Evolutionary conservation across 192 early-diverging fungal species (phyloP).

Genomic region (Obelidium mucronatum): DNA sequence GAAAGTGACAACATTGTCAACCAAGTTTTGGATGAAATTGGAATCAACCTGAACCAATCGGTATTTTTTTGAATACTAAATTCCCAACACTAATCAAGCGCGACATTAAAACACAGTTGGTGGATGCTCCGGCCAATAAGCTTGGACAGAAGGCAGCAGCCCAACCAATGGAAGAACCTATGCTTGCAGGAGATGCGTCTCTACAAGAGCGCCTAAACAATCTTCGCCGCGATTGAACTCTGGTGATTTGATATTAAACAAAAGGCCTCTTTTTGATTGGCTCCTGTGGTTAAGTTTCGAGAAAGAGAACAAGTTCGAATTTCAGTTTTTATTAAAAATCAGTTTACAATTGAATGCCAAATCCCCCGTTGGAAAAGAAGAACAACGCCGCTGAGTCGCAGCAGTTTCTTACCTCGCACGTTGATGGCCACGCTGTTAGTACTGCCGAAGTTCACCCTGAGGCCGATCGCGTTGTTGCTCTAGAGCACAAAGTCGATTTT

Average conservation of each 20-base stretch:
- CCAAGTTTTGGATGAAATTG: constrained; percentile 96
- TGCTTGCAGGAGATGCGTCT: constrained; percentile 58
- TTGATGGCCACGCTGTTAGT: not conserved
- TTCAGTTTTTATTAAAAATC: not conserved
- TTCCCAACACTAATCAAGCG: not conserved
- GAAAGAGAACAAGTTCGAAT: not conserved
- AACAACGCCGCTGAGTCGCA: not conserved
- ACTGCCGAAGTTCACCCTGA: not conserved
- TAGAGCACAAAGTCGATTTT: not conserved
- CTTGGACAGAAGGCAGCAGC: constrained; percentile 34
- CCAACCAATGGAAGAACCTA: constrained; percentile 23
- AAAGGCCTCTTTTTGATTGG: not conserved
- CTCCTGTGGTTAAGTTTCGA: not conserved
- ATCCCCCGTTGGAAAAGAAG: no score
- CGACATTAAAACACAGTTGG: constrained; percentile 39
- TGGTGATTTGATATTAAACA: not conserved
- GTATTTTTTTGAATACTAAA: constrained; percentile 54
- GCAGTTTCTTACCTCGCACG: not conserved
- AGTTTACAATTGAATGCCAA: not conserved
- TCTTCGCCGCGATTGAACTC: constrained; percentile 76
- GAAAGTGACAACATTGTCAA: constrained; percentile 91
- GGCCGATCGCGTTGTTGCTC: no score
- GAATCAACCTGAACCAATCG: constrained; percentile 77
- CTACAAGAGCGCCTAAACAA: constrained; percentile 90
- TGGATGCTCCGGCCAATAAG: constrained; percentile 37